These are phyloP conservation scores for Suillus plorans DNA, from an alignment of 768 basidiomycete species.

Conservation along the genomic window DNA sequence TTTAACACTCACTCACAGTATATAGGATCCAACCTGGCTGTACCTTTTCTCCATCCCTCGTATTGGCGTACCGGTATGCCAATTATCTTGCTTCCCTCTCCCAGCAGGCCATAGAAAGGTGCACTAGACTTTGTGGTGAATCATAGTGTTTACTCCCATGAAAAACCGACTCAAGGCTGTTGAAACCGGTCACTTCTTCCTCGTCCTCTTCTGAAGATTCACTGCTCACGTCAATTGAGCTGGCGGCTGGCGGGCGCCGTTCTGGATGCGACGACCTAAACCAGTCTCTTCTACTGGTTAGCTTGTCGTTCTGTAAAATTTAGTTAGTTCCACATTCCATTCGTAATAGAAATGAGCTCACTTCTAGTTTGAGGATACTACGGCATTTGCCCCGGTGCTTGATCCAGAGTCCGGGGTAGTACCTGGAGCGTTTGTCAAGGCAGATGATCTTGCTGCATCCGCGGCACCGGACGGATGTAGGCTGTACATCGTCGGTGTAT, in stretches of 20 bases:
- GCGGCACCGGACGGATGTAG: conserved; percentile 27
- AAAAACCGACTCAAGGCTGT: conserved; percentile 22
- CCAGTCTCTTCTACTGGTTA: background rate
- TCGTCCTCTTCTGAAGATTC: conserved; percentile 3
- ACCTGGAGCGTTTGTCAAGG: conserved; percentile 32
- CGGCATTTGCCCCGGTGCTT: conserved; percentile 33
- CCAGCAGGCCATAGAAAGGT: conserved; percentile 13
- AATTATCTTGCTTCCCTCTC: conserved; percentile 12
- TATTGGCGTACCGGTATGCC: conserved; percentile 24
- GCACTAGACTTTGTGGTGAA: conserved; percentile 12
- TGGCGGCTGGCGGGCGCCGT: background rate
- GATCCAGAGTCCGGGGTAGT: conserved; percentile 36
- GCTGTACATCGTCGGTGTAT: conserved; percentile 22
- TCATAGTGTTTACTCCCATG: conserved; percentile 10
- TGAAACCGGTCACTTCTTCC: conserved; percentile 11
- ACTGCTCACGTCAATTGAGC: background rate
- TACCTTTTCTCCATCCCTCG: too few relatives aligned
- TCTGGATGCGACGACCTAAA: background rate
- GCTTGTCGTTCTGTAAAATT: conserved; percentile 16
- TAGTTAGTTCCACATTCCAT: conserved; percentile 12
- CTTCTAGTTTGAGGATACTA: conserved; percentile 23
- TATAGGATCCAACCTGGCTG: too few relatives aligned
- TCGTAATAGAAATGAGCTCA: conserved; percentile 14
- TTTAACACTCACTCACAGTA: background rate
- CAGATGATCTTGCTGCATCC: conserved; percentile 31